Evolutionary conservation across 495 filamentous ascomycete genomes (phyloP), one percentile per base, ranked within the genome.

Genomic region (Penicillium psychrofluorescens): DNA sequence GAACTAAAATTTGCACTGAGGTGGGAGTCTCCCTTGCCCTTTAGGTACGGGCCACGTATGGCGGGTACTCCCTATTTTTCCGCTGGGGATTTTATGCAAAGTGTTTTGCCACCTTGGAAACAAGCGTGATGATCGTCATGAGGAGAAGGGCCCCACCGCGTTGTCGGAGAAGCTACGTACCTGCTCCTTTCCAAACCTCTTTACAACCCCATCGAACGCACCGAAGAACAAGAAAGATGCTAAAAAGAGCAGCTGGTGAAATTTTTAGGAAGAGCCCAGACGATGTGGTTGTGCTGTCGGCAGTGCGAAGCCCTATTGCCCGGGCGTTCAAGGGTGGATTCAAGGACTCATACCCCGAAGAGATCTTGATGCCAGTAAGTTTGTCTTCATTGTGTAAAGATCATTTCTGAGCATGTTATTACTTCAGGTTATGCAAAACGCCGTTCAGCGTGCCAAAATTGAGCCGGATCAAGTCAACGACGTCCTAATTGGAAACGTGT

Each of bases 211-310:
- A 16, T 16, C 15, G 15, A 16, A 16, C 15, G 15, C 15, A 16
- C 15, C 4, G 15, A 16, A 16, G 15, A 33, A 33, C 31, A n/a
- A 5, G 2, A 31, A 51, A 35, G 2, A 59, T 59, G 56, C 43
- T 59, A 14, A 38, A 36, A 13, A 44, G 49, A 44, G 40, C 40
- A 8, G 49, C 49, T 27, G 46, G 47, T 9, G 44, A 56, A 29
- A 43, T 45, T 8, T 39, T 59, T 29, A 51, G 45, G 12, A 59
- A 56, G 35, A 40, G 53, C 33, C 78, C 88, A 44, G 85, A 92
- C 67, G 89, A 95, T 75, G 74, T 94, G 10, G 89, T 95, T 53
- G 86, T 95, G 52, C 86, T 85, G n/a, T 75, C 83, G 47, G 83
- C 84, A 11, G 67, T 86, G 44, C 77, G 85, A 27, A 87, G 82